A percentile compares a stretch with the other conserved stretches of the same genome.
Evolutionary conservation across 2,329 filamentous ascomycete species (phyloP).

Genomic region (Biscogniauxia sp.): DNA sequence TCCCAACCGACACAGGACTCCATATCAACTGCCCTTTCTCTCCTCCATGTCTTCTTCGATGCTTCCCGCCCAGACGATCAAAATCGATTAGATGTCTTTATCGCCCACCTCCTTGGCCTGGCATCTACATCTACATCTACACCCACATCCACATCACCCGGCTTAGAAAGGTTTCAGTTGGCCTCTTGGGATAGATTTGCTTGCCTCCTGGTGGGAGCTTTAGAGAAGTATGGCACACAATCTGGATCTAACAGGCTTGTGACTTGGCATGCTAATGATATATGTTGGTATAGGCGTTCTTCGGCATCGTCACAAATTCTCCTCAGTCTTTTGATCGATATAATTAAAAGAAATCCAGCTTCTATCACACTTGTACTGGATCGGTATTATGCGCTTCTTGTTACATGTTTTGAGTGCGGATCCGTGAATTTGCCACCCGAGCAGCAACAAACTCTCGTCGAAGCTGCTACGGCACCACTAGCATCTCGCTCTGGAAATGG

Average conservation of each 20-base stretch:
- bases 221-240: slow-evolving; percentile 25
- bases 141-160: slow-evolving; percentile 1
- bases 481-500: slow-evolving; percentile 13
- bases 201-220: slow-evolving; percentile 25
- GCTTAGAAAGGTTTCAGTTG: slow-evolving; percentile 16
- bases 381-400: slow-evolving; percentile 42
- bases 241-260: neutral
- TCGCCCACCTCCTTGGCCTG: slow-evolving; percentile 37
- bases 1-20: slow-evolving; percentile 28
- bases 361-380: slow-evolving; percentile 28
- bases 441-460: slow-evolving; percentile 18
- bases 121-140: neutral
- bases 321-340: slow-evolving; percentile 36
- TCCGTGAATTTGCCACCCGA: slow-evolving; percentile 14
- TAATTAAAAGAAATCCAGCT: slow-evolving; percentile 28
- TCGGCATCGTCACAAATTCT: slow-evolving; percentile 29
- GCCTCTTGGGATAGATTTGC: slow-evolving; percentile 26
- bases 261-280: slow-evolving; percentile 8
- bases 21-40: slow-evolving; percentile 39
- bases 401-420: slow-evolving; percentile 32
- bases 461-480: slow-evolving; percentile 27
- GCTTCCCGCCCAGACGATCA: slow-evolving; percentile 45
- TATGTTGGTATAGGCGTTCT: slow-evolving; percentile 21
- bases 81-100: slow-evolving; percentile 45
- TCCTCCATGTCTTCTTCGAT: slow-evolving; percentile 52